Evolutionary conservation across 495 filamentous ascomycete genomes (phyloP), one percentile per base, ranked within the genome.

Genomic region (Aspergillus kassunensis): DNA sequence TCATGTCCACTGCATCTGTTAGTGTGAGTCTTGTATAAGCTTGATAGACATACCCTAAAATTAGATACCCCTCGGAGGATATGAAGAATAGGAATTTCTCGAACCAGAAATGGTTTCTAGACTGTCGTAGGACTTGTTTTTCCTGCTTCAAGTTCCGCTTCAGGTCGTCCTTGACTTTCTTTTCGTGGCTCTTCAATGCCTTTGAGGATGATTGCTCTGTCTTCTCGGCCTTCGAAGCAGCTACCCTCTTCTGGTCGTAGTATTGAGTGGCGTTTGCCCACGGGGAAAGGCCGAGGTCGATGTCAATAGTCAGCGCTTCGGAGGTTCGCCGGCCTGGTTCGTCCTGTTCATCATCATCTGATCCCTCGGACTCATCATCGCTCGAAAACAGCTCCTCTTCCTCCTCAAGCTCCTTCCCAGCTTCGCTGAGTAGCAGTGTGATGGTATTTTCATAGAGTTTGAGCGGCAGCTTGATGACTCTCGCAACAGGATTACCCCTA

Each of bases 11-110:
- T 86, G 18, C 13, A 16, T 12, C 20, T 12, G 24, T 58, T 47
- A 65, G 61, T 27, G 53, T 42, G 21, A 15, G 9, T 36, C 20
- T 44, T 39, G 41, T 40, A 36, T 23, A 51, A n/a, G 44, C 68
- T 34, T 63, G 40, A 36, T 23, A 51, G n/a, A 47, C 68, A 30
- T 63, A 75, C 66, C 77, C 83, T 12, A 98, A 76, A 10, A 96
- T 88, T 5, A 98, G 80, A 62, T 97, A 96, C 7, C 93, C 92
- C 58, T 98, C 93, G 0, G 92, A 96, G 1, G 90, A 96, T 54
- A 97, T 82, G 73, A 98, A 98, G 73, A 87, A 97, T 13, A 81
- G 66, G 57, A 95, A 98, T 62, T 97, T 98, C 59, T 98, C 93
- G 60, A 97, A 97, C 91, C 93, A 98, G 57, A 90, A 78, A 42